These are phyloP conservation scores for Vicia faba DNA, from an alignment of 306 rosid genomes.

Conservation along the genomic window DNA sequence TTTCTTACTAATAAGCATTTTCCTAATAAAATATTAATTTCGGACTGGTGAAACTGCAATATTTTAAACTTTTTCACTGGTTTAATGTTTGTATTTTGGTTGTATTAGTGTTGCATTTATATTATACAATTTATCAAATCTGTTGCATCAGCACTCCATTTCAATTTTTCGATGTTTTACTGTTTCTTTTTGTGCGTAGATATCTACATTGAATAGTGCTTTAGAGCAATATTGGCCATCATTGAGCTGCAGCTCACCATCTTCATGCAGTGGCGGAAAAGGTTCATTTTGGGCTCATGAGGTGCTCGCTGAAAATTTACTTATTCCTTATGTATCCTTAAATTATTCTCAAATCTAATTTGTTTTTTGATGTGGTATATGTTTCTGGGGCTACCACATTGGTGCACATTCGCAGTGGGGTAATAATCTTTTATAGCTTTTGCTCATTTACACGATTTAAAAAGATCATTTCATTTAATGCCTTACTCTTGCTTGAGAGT, in stretches of 20 bases:
- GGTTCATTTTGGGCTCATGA: slow-evolving; percentile 98
- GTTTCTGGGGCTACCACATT: slow-evolving; percentile 41
- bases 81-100: slow-evolving; percentile 20
- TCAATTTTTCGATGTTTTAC: slow-evolving; percentile 8
- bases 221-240: slow-evolving; percentile 86
- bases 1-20: too few relatives aligned
- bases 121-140: not conserved
- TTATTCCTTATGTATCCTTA: slow-evolving; percentile 28
- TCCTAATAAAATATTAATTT: not conserved
- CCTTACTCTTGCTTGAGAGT: slow-evolving; percentile 31
- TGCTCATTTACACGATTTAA: slow-evolving; percentile 35
- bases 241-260: slow-evolving; percentile 70
- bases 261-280: slow-evolving; percentile 68
- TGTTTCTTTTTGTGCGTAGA: slow-evolving; percentile 54
- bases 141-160: slow-evolving; percentile 14
- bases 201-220: slow-evolving; percentile 60
- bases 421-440: slow-evolving; percentile 54
- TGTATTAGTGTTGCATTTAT: slow-evolving; percentile 21
- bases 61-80: slow-evolving; percentile 3
- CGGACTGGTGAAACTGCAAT: slow-evolving; percentile 18
- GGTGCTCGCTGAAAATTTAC: slow-evolving; percentile 56
- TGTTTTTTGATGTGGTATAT: slow-evolving; percentile 32
- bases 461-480: slow-evolving; percentile 30
- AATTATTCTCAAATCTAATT: slow-evolving; percentile 48
- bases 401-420: slow-evolving; percentile 80